Conservation (phyloP, 2,329 filamentous ascomycete genomes). For the Cytospora piceae region DNA sequence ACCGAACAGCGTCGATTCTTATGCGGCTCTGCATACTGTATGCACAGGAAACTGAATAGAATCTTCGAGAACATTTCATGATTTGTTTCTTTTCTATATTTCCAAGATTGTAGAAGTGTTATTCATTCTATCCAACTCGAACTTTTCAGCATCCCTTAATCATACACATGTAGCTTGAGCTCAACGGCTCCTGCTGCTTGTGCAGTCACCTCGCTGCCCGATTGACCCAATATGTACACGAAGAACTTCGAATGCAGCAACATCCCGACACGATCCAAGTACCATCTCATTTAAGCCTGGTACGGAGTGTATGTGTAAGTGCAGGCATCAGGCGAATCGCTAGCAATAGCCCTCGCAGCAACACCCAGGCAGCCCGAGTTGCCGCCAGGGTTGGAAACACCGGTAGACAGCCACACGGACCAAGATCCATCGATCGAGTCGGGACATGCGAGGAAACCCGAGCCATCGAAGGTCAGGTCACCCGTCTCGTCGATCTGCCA, state of each 20-base stretch:
- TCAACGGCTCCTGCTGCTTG: background rate
- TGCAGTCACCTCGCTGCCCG: too few species aligned
- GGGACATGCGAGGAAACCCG: constrained; percentile 57
- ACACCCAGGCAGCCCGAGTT: constrained; percentile 45
- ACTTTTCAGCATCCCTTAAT: too few species aligned
- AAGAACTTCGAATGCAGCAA: too few species aligned
- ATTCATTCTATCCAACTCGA: too few species aligned
- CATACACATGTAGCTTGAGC: too few species aligned
- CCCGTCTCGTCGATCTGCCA: constrained; percentile 50
- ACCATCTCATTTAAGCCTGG: background rate
- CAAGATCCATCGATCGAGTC: constrained; percentile 47
- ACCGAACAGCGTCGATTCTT: background rate
- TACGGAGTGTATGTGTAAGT: constrained; percentile 15
- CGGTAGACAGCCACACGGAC: constrained; percentile 43
- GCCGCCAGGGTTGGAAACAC: constrained; percentile 41
- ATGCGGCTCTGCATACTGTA: background rate
- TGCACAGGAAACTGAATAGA: background rate
- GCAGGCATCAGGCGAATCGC: background rate
- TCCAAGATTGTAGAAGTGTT: too few species aligned
- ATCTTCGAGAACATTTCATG: background rate
- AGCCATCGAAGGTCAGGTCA: constrained; percentile 51
- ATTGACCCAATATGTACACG: background rate
- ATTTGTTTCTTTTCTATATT: too few species aligned
- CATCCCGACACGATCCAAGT: background rate
- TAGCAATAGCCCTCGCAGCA: constrained; percentile 32